Evolutionary conservation across 176 grass and related monocot genomes (phyloP), one percentile per base, ranked within the genome.

Genomic region (Chloris gayana): DNA sequence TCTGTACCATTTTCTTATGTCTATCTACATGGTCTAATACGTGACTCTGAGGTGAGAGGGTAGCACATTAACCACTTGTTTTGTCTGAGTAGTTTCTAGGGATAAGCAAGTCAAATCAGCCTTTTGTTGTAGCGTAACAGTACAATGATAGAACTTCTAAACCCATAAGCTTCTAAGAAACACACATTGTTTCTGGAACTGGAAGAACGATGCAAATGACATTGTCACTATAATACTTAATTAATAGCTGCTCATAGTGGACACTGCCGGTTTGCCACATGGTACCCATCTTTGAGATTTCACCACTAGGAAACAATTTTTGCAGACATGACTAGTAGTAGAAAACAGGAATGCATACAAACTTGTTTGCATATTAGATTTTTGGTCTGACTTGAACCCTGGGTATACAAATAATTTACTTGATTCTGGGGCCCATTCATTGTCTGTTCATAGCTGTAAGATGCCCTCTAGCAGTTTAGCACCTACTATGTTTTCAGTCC

Each of bases 1-100:
- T 83, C 80, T 44, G 84, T 89, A 30, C 95, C 92, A 30, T 98
- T 98, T 80, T 93, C 95, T 72, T 95, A 95, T 91, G 90, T 95
- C 76, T 98, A 98, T 89, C 82, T 98, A 67, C 95, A 98, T 84
- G 95, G 95, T 70, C 92, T 98, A 84, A 98, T 98, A 70, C 88
- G 92, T 61, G 95, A 98, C 54, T 86, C 92, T 81, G 88, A 95
- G 86, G 95, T 98, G 77, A 95, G 85, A 86, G 41, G 10, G 34
- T 60, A 15, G 54, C 38, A 69, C 22, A 70, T 64, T 80, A 44
- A 31, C 26, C 58, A 63, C 25, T 73, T 67, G 32, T n/a, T 78
- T 70, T 67, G 80, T 33, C 42, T 72, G 25, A 71, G 50, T 92
- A 74, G 47, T 64, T 82, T 64, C 57, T 54, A 59, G 2, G 19